A percentile compares a stretch with the other conserved stretches of the same genome.
Evolutionary conservation across 495 filamentous ascomycete species (phyloP).

Genomic region (Xylaria castorea): DNA sequence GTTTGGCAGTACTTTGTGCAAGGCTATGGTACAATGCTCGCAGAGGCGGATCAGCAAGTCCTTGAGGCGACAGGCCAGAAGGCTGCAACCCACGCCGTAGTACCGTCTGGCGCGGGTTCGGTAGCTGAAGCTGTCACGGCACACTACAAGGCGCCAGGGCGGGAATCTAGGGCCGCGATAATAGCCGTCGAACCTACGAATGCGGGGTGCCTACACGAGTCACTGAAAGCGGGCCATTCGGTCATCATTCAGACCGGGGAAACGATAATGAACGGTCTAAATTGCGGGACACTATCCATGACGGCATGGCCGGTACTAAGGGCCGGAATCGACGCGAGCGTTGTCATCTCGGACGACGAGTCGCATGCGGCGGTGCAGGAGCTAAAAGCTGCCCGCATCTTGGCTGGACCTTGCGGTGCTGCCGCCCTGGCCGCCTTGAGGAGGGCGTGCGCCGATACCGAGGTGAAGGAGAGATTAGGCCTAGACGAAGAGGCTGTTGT

Average conservation of each 20-base stretch:
- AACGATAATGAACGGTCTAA: constrained; percentile 72
- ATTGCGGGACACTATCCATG: constrained; percentile 68
- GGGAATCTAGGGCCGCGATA: constrained; percentile 40
- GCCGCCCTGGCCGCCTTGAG: constrained; percentile 65
- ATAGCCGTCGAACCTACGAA: constrained; percentile 66
- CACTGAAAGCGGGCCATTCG: constrained; percentile 52
- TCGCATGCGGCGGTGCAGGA: constrained; percentile 58
- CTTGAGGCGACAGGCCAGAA: constrained; percentile 35
- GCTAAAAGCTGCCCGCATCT: constrained; percentile 51
- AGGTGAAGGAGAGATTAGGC: constrained; percentile 32
- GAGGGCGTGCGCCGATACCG: constrained; percentile 44
- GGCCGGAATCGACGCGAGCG: constrained; percentile 60
- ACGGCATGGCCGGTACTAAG: constrained; percentile 66
- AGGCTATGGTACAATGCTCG: constrained; percentile 71
- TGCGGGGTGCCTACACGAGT: constrained; percentile 62
- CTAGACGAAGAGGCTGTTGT: constrained; percentile 57
- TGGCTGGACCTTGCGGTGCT: constrained; percentile 67
- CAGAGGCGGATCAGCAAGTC: constrained; percentile 64
- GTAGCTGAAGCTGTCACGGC: constrained; percentile 63
- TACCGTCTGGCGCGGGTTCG: constrained; percentile 70
- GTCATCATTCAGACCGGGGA: constrained; percentile 55
- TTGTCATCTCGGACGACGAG: constrained; percentile 63
- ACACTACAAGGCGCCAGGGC: constrained; percentile 59
- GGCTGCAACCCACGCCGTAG: constrained; percentile 54
- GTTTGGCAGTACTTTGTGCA: constrained; percentile 65